Conservation (phyloP, 371 early-diverging fungal genomes). For the Phascolomyces articulosus region DNA sequence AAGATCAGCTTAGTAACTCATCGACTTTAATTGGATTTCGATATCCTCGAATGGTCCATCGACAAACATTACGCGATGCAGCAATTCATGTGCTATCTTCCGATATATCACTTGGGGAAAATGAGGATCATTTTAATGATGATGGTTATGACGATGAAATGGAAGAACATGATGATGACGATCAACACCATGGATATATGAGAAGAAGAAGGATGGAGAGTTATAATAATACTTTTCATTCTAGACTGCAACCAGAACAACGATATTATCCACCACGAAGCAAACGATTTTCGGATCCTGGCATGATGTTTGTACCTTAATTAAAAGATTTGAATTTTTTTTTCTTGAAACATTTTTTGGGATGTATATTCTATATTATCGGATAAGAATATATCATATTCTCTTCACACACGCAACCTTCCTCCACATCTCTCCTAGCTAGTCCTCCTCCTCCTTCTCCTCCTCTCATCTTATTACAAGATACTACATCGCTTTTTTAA, state of each 20-base stretch:
- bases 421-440: too few species aligned
- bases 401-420: too few species aligned
- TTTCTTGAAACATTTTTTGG: background rate
- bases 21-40: constrained; percentile 17
- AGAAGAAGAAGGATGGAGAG: background rate
- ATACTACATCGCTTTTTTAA: too few species aligned
- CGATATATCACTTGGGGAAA: constrained; percentile 5
- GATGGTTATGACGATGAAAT: background rate
- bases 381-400: too few species aligned
- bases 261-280: background rate
- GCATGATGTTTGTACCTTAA: background rate
- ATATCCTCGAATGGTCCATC: constrained; percentile 22
- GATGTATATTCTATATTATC: too few species aligned
- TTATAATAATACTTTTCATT: background rate
- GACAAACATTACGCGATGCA: constrained; percentile 20
- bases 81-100: constrained; percentile 18
- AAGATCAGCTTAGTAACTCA: background rate
- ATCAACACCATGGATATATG: background rate
- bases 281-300: constrained; percentile 13
- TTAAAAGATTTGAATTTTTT: background rate
- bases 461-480: too few species aligned
- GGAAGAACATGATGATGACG: background rate
- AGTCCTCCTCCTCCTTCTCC: too few species aligned
- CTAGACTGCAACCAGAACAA: background rate
- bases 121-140: background rate